phyloP scores from a whole-genome alignment of 805 yeast genomes.

The Starmerella stigmatis region DNA sequence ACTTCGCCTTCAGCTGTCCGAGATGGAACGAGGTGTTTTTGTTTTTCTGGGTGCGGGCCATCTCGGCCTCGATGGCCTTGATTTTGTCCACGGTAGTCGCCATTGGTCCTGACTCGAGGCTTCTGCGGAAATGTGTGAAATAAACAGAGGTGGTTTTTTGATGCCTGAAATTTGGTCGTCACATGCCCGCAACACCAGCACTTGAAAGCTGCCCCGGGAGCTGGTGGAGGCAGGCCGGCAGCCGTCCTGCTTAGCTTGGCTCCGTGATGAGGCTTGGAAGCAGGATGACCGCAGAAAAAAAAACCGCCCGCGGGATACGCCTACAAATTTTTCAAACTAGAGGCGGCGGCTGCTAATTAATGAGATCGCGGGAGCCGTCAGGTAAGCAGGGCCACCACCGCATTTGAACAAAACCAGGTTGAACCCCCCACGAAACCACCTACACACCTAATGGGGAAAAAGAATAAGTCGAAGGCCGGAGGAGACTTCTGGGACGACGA shows the following conservation, averaged over 20 bases:
- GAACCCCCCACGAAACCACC: background rate
- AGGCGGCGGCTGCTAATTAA: background rate
- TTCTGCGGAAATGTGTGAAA: background rate
- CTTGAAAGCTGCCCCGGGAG: too few relatives aligned
- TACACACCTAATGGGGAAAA: slow-evolving; percentile 39
- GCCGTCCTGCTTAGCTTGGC: too few relatives aligned
- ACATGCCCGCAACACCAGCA: slow-evolving; percentile 4
- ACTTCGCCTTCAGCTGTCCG: slow-evolving; percentile 93
- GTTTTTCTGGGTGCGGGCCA: slow-evolving; percentile 96
- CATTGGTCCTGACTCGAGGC: slow-evolving; percentile 37
- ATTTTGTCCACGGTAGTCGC: slow-evolving; percentile 54
- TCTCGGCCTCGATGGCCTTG: slow-evolving; percentile 85
- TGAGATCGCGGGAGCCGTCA: too few relatives aligned
- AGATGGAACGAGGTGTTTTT: slow-evolving; percentile 95
- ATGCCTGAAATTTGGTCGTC: background rate
- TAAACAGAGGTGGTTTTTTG: background rate
- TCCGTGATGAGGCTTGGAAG: too few relatives aligned
- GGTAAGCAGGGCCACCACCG: background rate
- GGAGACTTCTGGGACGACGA: slow-evolving; percentile 78
- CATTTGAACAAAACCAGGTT: background rate
- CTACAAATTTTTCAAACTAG: slow-evolving; percentile 10
- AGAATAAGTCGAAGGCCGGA: slow-evolving; percentile 56
- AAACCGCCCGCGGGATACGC: background rate
- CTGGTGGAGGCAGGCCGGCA: too few relatives aligned
- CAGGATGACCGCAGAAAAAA: too few relatives aligned